Percentiles rank a stretch among this genome's conserved stretches.
Conservation (phyloP, 352 stramenopile genomes). For the Halophytophthora batemanensis region DNA sequence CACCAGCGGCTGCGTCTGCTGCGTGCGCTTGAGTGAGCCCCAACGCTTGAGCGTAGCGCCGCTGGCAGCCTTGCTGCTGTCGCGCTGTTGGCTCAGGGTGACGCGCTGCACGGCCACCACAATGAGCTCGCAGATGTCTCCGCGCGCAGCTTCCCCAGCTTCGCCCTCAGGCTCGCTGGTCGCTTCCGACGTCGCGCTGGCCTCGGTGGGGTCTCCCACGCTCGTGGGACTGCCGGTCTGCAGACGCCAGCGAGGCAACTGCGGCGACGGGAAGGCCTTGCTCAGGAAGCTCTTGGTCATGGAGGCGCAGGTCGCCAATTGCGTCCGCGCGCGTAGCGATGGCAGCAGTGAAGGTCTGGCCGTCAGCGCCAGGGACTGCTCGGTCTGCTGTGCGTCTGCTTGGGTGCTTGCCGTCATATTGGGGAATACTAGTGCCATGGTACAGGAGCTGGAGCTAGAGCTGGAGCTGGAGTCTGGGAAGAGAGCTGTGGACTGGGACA, state of each 20-base stretch:
- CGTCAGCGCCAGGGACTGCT: constrained; percentile 19
- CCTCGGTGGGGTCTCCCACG: constrained; percentile 21
- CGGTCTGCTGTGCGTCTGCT: constrained; percentile 1
- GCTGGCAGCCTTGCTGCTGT: constrained; percentile 5
- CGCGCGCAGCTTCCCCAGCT: constrained; percentile 9
- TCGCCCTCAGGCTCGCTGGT: constrained; percentile 7
- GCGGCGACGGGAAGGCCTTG: constrained; percentile 28
- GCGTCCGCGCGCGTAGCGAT: constrained; percentile 17
- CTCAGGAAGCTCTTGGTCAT: constrained; percentile 36
- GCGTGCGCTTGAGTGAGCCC: constrained; percentile 18
- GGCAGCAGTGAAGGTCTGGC: constrained; percentile 27
- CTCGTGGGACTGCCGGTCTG: constrained; percentile 27
- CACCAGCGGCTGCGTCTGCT: constrained; percentile 13
- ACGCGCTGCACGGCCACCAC: constrained; percentile 37
- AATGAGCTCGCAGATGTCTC: constrained; percentile 36
- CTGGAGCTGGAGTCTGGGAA: constrained; percentile 2
- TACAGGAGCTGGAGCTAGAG: not conserved
- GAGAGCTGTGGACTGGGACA: too few species aligned
- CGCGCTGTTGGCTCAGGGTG: constrained; percentile 6
- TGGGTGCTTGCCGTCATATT: constrained; percentile 9
- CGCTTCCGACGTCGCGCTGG: constrained; percentile 4
- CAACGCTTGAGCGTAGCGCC: constrained; percentile 18
- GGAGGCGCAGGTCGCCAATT: constrained; percentile 23
- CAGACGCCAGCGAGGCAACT: constrained; percentile 22
- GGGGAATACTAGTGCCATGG: constrained; percentile 8